A percentile compares a stretch with the other conserved stretches of the same genome.
Conservation (phyloP, 1,139 yeast genomes). For the Kluyveromyces sp. region DNA sequence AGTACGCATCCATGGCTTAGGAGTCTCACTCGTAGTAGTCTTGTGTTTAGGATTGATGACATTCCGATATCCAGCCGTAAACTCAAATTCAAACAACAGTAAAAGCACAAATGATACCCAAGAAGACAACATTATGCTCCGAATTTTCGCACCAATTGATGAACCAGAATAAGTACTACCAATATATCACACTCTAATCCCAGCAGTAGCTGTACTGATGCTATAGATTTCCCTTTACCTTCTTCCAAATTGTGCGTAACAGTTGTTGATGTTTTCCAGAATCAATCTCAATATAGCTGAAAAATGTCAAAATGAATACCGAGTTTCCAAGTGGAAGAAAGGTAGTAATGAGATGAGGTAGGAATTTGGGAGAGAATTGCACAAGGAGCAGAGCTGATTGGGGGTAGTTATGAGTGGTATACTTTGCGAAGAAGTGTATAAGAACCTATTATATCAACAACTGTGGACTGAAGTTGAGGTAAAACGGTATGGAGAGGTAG, state of each 20-base stretch:
- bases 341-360: background rate
- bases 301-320: too few species aligned
- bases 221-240: too few species aligned
- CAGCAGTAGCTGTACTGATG: too few species aligned
- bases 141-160: background rate
- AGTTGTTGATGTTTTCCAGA: too few species aligned
- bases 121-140: background rate
- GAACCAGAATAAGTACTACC: too few species aligned
- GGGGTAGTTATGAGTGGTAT: background rate
- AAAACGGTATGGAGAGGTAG: conserved; percentile 11
- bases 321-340: too few species aligned
- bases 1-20: conserved; percentile 70
- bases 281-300: too few species aligned
- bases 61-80: conserved; percentile 17
- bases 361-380: background rate
- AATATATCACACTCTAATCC: too few species aligned
- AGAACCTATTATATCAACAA: conserved; percentile 44
- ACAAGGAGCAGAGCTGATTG: too few species aligned
- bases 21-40: conserved; percentile 34
- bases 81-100: conserved; percentile 9
- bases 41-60: conserved; percentile 25
- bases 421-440: conserved; percentile 20
- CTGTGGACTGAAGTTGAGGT: conserved; percentile 43
- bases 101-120: conserved; percentile 5
- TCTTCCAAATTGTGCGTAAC: too few species aligned